Evolutionary conservation across 164 flowering plant species (phyloP).

Genomic region (Saururus chinensis): DNA sequence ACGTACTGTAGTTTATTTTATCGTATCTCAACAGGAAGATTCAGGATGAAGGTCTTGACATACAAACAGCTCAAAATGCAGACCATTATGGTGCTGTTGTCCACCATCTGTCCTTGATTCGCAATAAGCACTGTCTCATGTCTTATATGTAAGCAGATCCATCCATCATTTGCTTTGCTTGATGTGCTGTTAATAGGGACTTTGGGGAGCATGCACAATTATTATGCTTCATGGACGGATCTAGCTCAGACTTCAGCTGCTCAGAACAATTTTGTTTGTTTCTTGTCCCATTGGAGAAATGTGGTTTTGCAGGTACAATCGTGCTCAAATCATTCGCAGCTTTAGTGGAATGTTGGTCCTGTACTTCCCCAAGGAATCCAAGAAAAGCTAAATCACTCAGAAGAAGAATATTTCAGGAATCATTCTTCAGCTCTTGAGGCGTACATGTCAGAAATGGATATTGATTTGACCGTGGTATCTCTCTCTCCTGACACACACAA

Average conservation of each 20-base stretch:
- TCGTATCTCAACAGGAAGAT: constrained; percentile 48
- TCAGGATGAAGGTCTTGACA: constrained; percentile 72
- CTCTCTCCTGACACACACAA: background rate
- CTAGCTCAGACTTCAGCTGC: background rate
- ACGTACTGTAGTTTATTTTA: too few relatives aligned
- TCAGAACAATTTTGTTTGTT: background rate
- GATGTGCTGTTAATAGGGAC: too few relatives aligned
- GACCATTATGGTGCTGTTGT: constrained; percentile 83
- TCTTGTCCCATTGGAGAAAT: background rate
- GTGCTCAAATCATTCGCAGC: constrained; percentile 62
- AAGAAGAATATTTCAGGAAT: constrained; percentile 75
- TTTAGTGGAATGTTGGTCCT: constrained; percentile 73
- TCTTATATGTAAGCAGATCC: constrained; percentile 43
- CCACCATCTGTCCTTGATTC: constrained; percentile 73
- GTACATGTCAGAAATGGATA: constrained; percentile 61
- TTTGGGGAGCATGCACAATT: background rate
- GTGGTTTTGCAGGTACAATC: constrained; percentile 46
- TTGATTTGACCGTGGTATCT: constrained; percentile 86
- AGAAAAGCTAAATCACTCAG: constrained; percentile 58
- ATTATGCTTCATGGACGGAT: background rate
- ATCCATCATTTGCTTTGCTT: background rate
- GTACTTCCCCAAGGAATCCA: constrained; percentile 71
- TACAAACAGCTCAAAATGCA: constrained; percentile 61
- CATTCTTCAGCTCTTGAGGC: constrained; percentile 64
- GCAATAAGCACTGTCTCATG: constrained; percentile 78